Evolutionary conservation across 208 protist species (phyloP), one percentile per base, ranked within the genome.

Genomic region (Phytomonas sp.): DNA sequence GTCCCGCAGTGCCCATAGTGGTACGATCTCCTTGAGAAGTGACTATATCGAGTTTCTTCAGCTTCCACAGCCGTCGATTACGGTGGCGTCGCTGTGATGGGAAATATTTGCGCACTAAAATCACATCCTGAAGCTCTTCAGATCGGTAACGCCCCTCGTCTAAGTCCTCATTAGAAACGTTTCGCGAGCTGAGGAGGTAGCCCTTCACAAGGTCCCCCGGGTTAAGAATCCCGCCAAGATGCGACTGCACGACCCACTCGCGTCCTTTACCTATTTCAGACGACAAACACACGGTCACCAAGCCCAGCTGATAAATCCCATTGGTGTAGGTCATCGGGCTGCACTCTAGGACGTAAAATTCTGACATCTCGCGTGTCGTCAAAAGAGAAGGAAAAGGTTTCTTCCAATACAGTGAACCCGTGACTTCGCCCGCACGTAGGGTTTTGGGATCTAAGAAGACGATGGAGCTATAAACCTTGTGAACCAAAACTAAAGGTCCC

Each of bases 331-430:
- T 78, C 69, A 75, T 69, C 7, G 78, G 89, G 73, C 80, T 78
- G 60, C 98, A 94, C 71, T 99, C 96, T 11, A 99, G 78, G 2
- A 99, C 95, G 40, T 96, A 98, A 66, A 98, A 99, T 64, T 98
- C 95, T 1, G 84, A 76, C 67, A 99, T 76, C 71, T 97, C 75
- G 40, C 89, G 82, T 15, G 87, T 88, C 13, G 84, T 93, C 69
- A 89, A 74, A 7, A 98, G 59, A 0, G 92, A 60, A 15, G 67
- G 15, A 73, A 99, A 99, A 17, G 96, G 96, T 46, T 88, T 84
- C 77, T 93, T 96, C 96, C 96, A 99, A 77, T 96, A 99, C 17
- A 89, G 70, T 0, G 80, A 71, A 28, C 91, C 78, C 13, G 81
- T 88, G 32, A 99, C 89, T 74, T 99, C 98, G 28, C 80, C 86